Conservation (phyloP, 2,329 filamentous ascomycete genomes). For the Ceratocystis alfenasii region DNA sequence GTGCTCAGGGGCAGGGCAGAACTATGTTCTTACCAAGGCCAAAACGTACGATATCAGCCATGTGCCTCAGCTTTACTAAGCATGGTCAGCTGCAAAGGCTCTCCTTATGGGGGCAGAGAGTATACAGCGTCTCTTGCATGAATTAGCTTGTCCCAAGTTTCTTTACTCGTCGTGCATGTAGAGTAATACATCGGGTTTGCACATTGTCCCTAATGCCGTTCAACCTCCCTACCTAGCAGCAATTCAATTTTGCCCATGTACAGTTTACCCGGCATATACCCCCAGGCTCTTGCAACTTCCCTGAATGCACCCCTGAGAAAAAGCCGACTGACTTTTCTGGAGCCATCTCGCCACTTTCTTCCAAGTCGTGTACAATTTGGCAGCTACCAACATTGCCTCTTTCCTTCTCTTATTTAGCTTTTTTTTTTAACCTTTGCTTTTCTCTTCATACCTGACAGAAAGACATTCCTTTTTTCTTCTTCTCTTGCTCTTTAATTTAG, state of each 20-base stretch:
- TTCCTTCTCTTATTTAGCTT: background rate
- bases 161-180: background rate
- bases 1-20: background rate
- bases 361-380: background rate
- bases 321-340: background rate
- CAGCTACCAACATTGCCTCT: background rate
- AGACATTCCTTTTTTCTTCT: constrained; percentile 11
- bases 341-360: constrained; percentile 4
- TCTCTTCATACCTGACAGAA: background rate
- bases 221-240: background rate
- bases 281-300: background rate
- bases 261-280: background rate
- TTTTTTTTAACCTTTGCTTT: background rate
- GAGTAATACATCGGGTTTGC: background rate
- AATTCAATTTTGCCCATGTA: background rate
- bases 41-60: constrained; percentile 6
- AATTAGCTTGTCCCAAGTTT: background rate
- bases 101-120: background rate
- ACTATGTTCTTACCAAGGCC: background rate
- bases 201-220: background rate
- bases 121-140: background rate
- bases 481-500: constrained; percentile 12
- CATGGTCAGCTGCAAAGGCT: background rate
- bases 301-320: background rate
- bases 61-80: background rate